Base-by-base conservation (phyloP, 1,139 yeast species). In the Chernovozyma aurita region DNA sequence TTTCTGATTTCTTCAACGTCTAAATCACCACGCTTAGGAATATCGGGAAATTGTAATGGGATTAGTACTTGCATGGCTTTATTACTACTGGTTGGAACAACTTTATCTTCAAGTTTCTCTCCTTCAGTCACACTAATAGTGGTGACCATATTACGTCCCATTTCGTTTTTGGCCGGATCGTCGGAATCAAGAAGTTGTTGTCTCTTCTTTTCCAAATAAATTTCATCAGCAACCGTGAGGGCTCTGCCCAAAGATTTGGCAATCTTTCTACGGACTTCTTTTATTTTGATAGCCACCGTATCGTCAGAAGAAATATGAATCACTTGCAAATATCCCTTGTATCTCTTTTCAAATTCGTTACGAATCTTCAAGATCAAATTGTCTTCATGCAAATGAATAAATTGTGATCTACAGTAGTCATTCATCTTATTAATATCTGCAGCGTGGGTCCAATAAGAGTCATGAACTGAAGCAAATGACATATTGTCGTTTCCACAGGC, bases 391-490 rank as follows among this genome's bases (percentile, higher is more conserved):
- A 92, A 67, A 33, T 73, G 65, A 42, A 92, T 84, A 59, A 92
- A 92, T 41, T 86, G 80, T 30, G 84, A 80, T 53, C 99, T 77
- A 43, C 92, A 66, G 33, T 74, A 65, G n/a, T 50, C 52, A 56
- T 82, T 87, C 94, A 92, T 83, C 6, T 50, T 55, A 45, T 80
- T 83, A 24, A 92, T 79, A 54, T 86, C 94, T 29, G 78, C 67
- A 1, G 98, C 97, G 59, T 94, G 98, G 0, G 98, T 88, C 99
- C 99, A 92, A 57, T 86, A 92, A 1, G 97, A 90, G 59, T 92
- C 99, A 60, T 92, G 99, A 24, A 92, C 99, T 0, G 97, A 82
- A 0, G 98, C 97, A 69, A 94, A 92, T n/a, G 79, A 68, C 37
- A 92, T 59, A 0, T 76, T 78, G 4, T 57, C 55, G 32, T 77